These are phyloP conservation scores for Pichia norvegensis DNA, from an alignment of 1,139 yeast genomes.

Conservation along the genomic window DNA sequence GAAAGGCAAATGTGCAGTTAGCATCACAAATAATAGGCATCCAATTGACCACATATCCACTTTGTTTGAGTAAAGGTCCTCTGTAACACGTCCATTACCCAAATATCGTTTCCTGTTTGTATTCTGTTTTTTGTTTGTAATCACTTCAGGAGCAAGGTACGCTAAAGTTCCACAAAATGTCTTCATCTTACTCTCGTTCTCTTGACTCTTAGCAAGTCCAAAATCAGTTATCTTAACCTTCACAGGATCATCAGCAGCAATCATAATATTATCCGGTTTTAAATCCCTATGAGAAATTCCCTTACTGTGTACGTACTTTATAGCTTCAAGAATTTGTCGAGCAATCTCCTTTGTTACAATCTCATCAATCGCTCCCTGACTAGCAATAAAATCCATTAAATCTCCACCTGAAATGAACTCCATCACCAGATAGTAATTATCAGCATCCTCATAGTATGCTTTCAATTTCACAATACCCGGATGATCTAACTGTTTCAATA, in stretches of 20 bases:
- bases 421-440: slow-evolving; percentile 82
- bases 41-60: slow-evolving; percentile 98
- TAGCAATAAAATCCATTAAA: slow-evolving; percentile 90
- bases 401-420: slow-evolving; percentile 97
- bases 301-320: slow-evolving; percentile 74
- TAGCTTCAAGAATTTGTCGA: slow-evolving; percentile 75
- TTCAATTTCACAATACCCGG: slow-evolving; percentile 76
- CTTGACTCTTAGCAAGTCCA: slow-evolving; percentile 72
- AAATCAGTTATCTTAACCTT: slow-evolving; percentile 86
- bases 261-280: slow-evolving; percentile 86
- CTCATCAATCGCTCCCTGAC: slow-evolving; percentile 86
- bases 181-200: slow-evolving; percentile 64
- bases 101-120: slow-evolving; percentile 24
- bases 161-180: slow-evolving; percentile 81
- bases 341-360: slow-evolving; percentile 82
- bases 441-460: slow-evolving; percentile 77
- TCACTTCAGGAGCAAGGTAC: slow-evolving; percentile 89
- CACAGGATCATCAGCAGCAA: slow-evolving; percentile 88
- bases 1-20: slow-evolving; percentile 90
- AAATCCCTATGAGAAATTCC: slow-evolving; percentile 93
- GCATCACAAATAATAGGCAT: slow-evolving; percentile 78
- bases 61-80: slow-evolving; percentile 62
- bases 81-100: slow-evolving; percentile 27
- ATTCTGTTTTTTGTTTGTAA: slow-evolving; percentile 50
- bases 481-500: slow-evolving; percentile 68